Conservation (phyloP, 306 rosid genomes). For the Ormosia emarginata region DNA sequence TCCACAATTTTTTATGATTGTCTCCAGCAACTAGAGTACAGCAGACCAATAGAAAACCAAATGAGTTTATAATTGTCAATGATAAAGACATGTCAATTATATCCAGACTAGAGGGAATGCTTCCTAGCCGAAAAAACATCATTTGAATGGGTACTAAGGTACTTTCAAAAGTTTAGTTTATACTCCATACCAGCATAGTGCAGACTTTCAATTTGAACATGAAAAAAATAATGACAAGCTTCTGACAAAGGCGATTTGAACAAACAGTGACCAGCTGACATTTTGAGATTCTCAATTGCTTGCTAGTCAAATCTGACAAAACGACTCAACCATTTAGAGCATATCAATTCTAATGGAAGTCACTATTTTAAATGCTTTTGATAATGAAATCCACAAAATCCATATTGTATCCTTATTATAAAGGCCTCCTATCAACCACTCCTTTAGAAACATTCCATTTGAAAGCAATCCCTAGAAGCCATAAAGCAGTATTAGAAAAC, state of each 20-base stretch:
- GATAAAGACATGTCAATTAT: background rate
- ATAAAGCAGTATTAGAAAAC: too few relatives aligned
- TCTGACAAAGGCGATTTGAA: background rate
- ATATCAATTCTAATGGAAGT: background rate
- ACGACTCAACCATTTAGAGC: background rate
- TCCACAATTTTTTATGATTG: constrained; percentile 93
- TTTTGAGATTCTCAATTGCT: background rate
- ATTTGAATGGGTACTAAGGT: background rate
- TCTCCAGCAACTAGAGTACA: constrained; percentile 80
- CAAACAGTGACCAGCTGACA: background rate
- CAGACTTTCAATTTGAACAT: background rate
- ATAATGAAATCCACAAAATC: background rate
- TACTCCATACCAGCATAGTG: background rate
- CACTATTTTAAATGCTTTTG: background rate
- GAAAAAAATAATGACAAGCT: background rate
- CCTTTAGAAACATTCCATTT: background rate
- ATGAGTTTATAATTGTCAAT: background rate
- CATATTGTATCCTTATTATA: too few relatives aligned
- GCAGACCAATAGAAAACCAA: constrained; percentile 46
- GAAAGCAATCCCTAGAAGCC: background rate
- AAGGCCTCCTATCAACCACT: background rate
- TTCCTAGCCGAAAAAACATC: background rate
- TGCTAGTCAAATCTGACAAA: background rate
- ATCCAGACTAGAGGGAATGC: constrained; percentile 12
- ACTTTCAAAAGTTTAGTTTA: background rate